Evolutionary conservation across 768 basidiomycete genomes (phyloP).

Genomic region (Thelephora ganbajun): DNA sequence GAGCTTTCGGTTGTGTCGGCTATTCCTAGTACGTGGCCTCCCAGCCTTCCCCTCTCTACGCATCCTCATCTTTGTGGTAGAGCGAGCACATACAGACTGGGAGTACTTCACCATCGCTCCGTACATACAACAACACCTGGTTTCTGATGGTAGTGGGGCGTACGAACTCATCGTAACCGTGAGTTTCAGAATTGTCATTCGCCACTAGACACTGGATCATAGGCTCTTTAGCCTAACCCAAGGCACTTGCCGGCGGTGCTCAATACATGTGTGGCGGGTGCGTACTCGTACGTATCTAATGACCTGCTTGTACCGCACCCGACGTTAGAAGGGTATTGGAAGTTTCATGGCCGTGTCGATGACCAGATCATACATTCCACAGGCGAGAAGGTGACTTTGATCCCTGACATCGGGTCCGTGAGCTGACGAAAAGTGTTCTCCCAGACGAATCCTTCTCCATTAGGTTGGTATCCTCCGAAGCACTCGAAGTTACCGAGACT

Average conservation of each 20-base stretch:
- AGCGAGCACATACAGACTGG: conserved; percentile 11
- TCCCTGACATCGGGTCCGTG: background rate
- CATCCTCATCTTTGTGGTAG: conserved; percentile 3
- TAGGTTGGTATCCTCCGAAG: conserved; percentile 13
- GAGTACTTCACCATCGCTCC: conserved; percentile 11
- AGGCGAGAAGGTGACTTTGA: conserved; percentile 24
- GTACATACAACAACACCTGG: conserved; percentile 7
- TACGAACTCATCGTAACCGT: conserved; percentile 13
- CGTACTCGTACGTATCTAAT: conserved; percentile 22
- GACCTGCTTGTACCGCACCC: conserved; percentile 30
- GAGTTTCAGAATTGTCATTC: background rate
- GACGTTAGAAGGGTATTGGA: conserved; percentile 20
- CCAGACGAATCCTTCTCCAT: conserved; percentile 25
- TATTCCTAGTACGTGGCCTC: conserved; percentile 4
- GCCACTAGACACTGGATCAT: background rate
- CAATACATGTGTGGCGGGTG: conserved; percentile 20
- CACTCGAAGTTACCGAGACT: background rate
- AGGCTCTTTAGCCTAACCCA: background rate
- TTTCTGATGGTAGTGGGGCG: conserved; percentile 10
- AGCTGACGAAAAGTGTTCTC: background rate
- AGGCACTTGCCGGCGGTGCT: conserved; percentile 11
- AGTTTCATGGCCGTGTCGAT: conserved; percentile 27
- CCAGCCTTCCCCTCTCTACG: background rate
- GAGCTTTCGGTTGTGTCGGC: background rate
- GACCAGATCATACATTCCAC: conserved; percentile 31